Percentiles rank a stretch among this genome's conserved stretches.
phyloP scores from a whole-genome alignment of 2,329 filamentous ascomycete genomes.

The Thielaviopsis punctulata region DNA sequence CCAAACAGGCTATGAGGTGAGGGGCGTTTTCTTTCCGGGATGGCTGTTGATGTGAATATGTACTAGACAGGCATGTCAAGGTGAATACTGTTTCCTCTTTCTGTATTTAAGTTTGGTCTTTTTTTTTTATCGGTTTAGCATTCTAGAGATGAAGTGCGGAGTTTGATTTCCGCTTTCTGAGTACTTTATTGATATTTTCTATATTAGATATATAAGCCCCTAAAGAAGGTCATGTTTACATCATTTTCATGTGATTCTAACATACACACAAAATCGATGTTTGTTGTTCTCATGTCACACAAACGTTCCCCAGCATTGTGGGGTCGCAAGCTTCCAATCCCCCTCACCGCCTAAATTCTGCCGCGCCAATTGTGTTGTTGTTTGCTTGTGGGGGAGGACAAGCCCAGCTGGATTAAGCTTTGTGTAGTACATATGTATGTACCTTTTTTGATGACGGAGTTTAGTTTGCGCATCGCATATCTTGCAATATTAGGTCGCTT shows the following conservation, averaged over 20 bases:
- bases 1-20: background rate
- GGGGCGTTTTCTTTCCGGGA: background rate
- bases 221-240: too few relatives aligned
- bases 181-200: background rate
- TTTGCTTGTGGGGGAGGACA: too few relatives aligned
- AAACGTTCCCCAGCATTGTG: background rate
- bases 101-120: background rate
- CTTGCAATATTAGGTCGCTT: background rate
- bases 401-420: too few relatives aligned
- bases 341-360: background rate
- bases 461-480: background rate
- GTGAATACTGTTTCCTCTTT: background rate
- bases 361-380: too few relatives aligned
- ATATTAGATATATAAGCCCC: background rate
- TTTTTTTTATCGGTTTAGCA: background rate
- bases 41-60: background rate
- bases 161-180: too few relatives aligned
- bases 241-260: background rate
- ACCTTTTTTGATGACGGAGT: too few relatives aligned
- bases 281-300: background rate
- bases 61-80: too few relatives aligned
- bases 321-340: too few relatives aligned
- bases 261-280: too few relatives aligned
- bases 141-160: too few relatives aligned
- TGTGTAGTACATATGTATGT: too few relatives aligned